These are phyloP conservation scores for Globisporangium parvum DNA, from an alignment of 352 stramenopile species.

Conservation along the genomic window DNA sequence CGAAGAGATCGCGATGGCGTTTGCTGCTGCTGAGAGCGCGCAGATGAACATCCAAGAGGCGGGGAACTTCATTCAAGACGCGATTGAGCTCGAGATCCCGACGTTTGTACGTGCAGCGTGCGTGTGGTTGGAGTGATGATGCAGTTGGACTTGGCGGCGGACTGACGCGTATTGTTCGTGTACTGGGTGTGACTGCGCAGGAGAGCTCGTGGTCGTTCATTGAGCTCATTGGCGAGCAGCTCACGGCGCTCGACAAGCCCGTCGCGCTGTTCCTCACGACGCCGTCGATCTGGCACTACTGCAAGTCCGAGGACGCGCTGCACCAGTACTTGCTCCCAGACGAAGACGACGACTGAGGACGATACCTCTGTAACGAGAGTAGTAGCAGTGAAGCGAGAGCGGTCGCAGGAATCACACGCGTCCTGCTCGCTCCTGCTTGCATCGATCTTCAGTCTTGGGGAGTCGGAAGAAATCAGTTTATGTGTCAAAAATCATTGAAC, in stretches of 20 bases:
- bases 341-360: constrained; percentile 42
- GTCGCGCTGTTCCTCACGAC: constrained; percentile 63
- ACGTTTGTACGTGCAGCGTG: constrained; percentile 7
- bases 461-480: too few species aligned
- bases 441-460: too few species aligned
- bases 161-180: not conserved
- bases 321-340: constrained; percentile 74
- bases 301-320: constrained; percentile 72
- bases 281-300: constrained; percentile 79
- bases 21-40: constrained; percentile 60
- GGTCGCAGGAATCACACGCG: not conserved
- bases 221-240: constrained; percentile 66
- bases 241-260: constrained; percentile 54
- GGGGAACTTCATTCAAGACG: constrained; percentile 73
- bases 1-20: constrained; percentile 66
- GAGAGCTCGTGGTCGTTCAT: constrained; percentile 81
- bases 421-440: not conserved
- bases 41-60: constrained; percentile 83
- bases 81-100: constrained; percentile 71
- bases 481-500: too few species aligned
- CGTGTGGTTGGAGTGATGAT: not conserved
- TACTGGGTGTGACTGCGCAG: constrained; percentile 25
- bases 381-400: not conserved
- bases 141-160: not conserved
- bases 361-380: not conserved